Evolutionary conservation across 345 rosid species (phyloP).

Genomic region (Acer yangbiense): DNA sequence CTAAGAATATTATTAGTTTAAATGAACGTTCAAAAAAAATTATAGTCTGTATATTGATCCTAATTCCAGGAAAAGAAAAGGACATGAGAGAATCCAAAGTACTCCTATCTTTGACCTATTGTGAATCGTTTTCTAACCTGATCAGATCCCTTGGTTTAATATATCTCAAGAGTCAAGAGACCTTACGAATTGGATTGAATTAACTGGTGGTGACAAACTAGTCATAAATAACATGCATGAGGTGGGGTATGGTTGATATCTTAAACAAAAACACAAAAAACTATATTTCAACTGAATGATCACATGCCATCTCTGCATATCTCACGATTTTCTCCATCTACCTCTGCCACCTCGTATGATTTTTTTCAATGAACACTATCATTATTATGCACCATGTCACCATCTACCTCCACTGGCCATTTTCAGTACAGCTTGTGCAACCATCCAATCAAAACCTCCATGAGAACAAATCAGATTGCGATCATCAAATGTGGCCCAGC

Average conservation of each 20-base stretch:
- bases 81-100: too few species aligned
- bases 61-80: too few species aligned
- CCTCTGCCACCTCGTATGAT: neutral
- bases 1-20: too few species aligned
- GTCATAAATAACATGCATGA: neutral
- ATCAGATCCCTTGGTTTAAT: too few species aligned
- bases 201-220: neutral
- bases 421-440: conserved; percentile 2
- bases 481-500: conserved; percentile 22
- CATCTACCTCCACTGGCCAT: neutral
- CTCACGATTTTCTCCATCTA: conserved; percentile 1
- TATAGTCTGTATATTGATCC: too few species aligned
- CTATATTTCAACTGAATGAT: neutral
- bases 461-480: conserved; percentile 17
- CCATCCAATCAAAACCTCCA: neutral
- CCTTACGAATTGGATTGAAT: neutral
- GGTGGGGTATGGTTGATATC: neutral
- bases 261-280: neutral
- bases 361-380: neutral
- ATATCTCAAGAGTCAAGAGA: too few species aligned
- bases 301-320: conserved; percentile 2
- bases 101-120: neutral
- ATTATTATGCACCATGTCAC: neutral
- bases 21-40: too few species aligned
- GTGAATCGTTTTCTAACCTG: too few species aligned